phyloP scores from a whole-genome alignment of 1,139 yeast species.

The Meyerozyma guilliermondii region DNA sequence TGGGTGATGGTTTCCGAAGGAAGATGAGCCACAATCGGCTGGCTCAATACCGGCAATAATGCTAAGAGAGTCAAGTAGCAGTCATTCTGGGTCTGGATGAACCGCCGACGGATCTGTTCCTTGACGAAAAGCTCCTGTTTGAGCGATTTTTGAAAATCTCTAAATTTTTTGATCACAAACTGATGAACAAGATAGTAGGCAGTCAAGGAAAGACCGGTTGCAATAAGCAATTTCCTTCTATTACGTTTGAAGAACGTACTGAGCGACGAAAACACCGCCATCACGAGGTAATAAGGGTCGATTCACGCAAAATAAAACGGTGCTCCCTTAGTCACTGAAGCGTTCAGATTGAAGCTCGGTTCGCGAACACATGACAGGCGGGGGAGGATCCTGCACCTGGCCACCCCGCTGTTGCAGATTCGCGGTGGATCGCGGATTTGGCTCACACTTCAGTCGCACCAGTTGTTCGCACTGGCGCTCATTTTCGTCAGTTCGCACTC shows the following conservation, averaged over 20 bases:
- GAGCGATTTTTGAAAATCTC: constrained; percentile 63
- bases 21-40: constrained; percentile 56
- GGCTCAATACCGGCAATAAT: constrained; percentile 69
- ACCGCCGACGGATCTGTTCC: constrained; percentile 64
- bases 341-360: neutral
- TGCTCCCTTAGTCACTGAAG: neutral
- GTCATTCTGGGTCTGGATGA: constrained; percentile 89
- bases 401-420: too few species aligned
- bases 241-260: constrained; percentile 58
- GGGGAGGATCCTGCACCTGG: neutral
- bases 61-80: constrained; percentile 82
- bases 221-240: constrained; percentile 51
- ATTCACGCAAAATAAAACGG: neutral
- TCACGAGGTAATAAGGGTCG: constrained; percentile 7
- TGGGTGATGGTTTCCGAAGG: constrained; percentile 74
- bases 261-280: constrained; percentile 50
- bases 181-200: constrained; percentile 54
- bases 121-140: constrained; percentile 72
- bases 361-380: neutral
- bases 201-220: constrained; percentile 56
- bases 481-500: too few species aligned
- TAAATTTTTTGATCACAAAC: constrained; percentile 55
- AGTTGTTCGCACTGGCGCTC: too few species aligned
- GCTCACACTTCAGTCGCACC: too few species aligned
- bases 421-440: too few species aligned